Percentiles rank a stretch among this genome's conserved stretches.
These are phyloP conservation scores for Colletotrichum somersetense DNA, from an alignment of 2,329 filamentous ascomycete genomes.

Conservation along the genomic window DNA sequence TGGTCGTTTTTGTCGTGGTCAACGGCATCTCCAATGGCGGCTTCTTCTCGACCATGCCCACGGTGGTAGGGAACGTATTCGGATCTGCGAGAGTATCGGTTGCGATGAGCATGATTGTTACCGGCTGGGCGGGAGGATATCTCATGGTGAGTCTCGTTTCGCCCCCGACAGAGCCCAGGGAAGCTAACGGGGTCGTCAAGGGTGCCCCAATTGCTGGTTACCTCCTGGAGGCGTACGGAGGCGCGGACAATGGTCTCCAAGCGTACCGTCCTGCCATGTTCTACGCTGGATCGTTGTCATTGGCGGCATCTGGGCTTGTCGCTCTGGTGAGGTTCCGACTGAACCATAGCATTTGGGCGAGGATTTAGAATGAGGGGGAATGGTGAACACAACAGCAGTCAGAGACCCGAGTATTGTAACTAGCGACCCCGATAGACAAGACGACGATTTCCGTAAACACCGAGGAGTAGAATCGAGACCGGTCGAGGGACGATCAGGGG, in stretches of 20 bases:
- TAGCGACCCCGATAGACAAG: neutral
- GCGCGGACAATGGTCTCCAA: slow-evolving; percentile 60
- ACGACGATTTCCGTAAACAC: neutral
- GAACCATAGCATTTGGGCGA: slow-evolving; percentile 53
- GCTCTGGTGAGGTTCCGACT: slow-evolving; percentile 58
- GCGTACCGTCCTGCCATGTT: slow-evolving; percentile 73
- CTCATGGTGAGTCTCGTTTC: slow-evolving; percentile 60
- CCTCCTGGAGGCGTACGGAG: slow-evolving; percentile 67
- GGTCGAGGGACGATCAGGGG: neutral
- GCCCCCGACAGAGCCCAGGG: neutral
- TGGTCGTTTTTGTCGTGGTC: slow-evolving; percentile 69
- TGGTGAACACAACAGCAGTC: neutral
- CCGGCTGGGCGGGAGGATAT: slow-evolving; percentile 72
- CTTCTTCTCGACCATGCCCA: slow-evolving; percentile 74
- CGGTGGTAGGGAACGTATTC: slow-evolving; percentile 71
- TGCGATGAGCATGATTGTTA: slow-evolving; percentile 73
- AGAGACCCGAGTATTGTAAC: neutral
- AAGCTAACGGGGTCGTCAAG: slow-evolving; percentile 45
- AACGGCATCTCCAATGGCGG: slow-evolving; percentile 73
- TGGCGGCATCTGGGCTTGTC: slow-evolving; percentile 59
- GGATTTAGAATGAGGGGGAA: slow-evolving; percentile 46
- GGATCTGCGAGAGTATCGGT: slow-evolving; percentile 66
- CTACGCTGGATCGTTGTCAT: slow-evolving; percentile 68
- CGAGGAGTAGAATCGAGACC: neutral
- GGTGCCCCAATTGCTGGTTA: slow-evolving; percentile 72